Evolutionary conservation across 2,329 filamentous ascomycete genomes (phyloP), one percentile per base, ranked within the genome.

Genomic region (Penicillium sp.): DNA sequence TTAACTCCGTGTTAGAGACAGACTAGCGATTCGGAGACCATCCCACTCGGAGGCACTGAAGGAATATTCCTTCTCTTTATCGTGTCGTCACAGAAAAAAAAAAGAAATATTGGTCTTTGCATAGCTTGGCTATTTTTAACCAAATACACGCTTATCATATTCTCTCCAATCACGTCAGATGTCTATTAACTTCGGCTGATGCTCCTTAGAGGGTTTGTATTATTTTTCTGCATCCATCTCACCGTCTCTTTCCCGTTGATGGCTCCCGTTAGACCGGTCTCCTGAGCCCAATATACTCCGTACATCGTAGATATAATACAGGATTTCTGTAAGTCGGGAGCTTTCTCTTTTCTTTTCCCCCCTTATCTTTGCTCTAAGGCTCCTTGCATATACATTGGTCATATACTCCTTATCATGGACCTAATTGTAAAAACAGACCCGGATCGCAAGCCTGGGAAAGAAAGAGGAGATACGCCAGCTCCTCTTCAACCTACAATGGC

Each of bases 401-500:
- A 38, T 33, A 42, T 41, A 33, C 28, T 17, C 22, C 26, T 37
- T 25, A 55, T 19, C n/a, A 63, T 63, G 61, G 49, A 47, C 17
- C 55, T 60, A 26, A 61, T 59, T 48, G 53, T 51, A 36, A 58
- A 60, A 33, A n/a, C 49, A 53, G 50, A 57, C 17, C 26, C 30
- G 45, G 43, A 61, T 58, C 50, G 19, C 51, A 61, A 58, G 42
- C 5, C 41, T 12, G 46, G 46, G 36, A 28, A 25, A 36, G 26
- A 44, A 43, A 36, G 33, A n/a, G 11, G 26, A 6, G n/a, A 22
- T 40, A 16, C 17, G 17, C 16, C 48, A 31, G 7, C 37, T 28
- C 42, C 50, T n/a, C 14, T 22, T 42, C 25, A 51, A 19, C 47
- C 63, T n/a, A 31, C 64, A 28, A 77, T 77, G 74, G 68, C 72